Evolutionary conservation across 768 basidiomycete species (phyloP).

Genomic region (Leccinum barrowsii): DNA sequence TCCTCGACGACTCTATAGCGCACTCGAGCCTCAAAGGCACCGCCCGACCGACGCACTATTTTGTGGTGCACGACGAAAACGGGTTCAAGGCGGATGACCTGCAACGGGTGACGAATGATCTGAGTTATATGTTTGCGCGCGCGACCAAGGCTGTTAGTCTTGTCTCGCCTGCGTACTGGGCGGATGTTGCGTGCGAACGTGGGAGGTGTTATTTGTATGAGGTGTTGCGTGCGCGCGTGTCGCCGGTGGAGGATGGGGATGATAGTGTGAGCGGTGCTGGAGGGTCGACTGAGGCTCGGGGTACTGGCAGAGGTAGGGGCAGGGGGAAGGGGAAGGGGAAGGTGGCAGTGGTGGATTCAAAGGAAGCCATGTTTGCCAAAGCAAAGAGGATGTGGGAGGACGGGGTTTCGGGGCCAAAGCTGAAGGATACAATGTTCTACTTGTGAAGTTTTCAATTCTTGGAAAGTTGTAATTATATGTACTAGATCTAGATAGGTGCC

Average conservation of each 20-base stretch:
- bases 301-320: constrained; percentile 13
- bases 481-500: no score
- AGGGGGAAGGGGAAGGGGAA: constrained; percentile 31
- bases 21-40: constrained; percentile 44
- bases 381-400: constrained; percentile 52
- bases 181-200: constrained; percentile 50
- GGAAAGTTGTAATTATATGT: no score
- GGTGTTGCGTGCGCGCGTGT: constrained; percentile 33
- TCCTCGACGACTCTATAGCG: constrained; percentile 11
- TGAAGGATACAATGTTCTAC: constrained; percentile 75
- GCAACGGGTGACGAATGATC: constrained; percentile 47
- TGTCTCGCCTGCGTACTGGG: constrained; percentile 39
- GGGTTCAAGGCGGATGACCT: constrained; percentile 45
- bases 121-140: constrained; percentile 56
- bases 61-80: constrained; percentile 53
- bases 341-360: constrained; percentile 13
- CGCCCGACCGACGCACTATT: constrained; percentile 51
- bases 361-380: constrained; percentile 49
- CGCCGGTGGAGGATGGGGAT: background rate
- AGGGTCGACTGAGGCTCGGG: constrained; percentile 14
- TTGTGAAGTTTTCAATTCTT: constrained; percentile 24
- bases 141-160: constrained; percentile 46
- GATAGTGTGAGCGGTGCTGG: background rate
- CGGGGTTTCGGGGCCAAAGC: constrained; percentile 45
- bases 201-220: constrained; percentile 50